Evolutionary conservation across 805 yeast genomes (phyloP), one percentile per base, ranked within the genome.

Genomic region (Ogataea sp.): DNA sequence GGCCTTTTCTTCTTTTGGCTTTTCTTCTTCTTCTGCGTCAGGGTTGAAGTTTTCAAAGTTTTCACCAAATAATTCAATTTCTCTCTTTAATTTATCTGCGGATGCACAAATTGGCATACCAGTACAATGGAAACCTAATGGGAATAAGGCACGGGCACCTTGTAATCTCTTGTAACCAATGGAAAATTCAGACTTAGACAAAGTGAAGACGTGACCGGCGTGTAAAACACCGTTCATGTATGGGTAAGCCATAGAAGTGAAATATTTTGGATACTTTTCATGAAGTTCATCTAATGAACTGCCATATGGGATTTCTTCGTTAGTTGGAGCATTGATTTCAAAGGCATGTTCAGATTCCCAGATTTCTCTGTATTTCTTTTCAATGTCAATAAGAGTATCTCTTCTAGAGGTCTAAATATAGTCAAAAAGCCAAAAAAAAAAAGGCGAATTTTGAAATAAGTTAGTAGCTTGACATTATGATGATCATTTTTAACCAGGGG

Each of bases 141-240:
- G 97, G 68, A 86, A 93, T 44, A 89, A 68, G 28, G 96, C 96
- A 52, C 83, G 75, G 65, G 83, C 86, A 49, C 97, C 97, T 56
- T 74, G 74, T 90, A 93, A 83, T 66, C 97, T 80, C 69, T 93
- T 96, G 58, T 83, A 93, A 40, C 97, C 97, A 41, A 84, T 71
- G 34, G 89, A 80, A 59, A 82, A 93, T 62, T 93, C 98, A 38
- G 79, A 90, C 67, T 93, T 93, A 39, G 97, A 86, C 47, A 90
- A 70, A 28, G 97, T 93, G 70, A 90, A 93, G 51, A 88, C 78
- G 63, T 93, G 99, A 43, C 99, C 99, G 37, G 96, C 97, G 52
- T 93, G 99, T 49, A 93, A 71, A 37, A 85, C 93, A 70, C 99
- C 99, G 64, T 93, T 93, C 97, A 90, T 90, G 65, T 93, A 93